A percentile compares a stretch with the other conserved stretches of the same genome.
These are phyloP conservation scores for Tetrahymena malaccensis DNA, from an alignment of 73 alveolate genomes.

Conservation along the genomic window DNA sequence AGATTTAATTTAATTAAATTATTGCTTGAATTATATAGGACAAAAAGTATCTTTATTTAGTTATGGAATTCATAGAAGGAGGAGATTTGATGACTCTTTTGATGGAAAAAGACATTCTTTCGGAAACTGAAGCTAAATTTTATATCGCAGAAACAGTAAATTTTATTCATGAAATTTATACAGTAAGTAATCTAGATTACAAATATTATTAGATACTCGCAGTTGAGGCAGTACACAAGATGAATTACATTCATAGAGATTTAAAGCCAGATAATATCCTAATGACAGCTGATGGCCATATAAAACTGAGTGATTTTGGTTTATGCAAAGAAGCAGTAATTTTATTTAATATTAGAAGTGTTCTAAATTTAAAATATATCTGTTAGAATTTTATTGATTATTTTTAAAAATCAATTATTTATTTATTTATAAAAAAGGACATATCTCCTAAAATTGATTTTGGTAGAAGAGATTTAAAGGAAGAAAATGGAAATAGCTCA, in stretches of 20 bases:
- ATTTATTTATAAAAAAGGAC: background rate
- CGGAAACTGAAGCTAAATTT: slow-evolving; percentile 27
- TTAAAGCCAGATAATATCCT: slow-evolving; percentile 32
- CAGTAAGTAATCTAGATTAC: too few relatives aligned
- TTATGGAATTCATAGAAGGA: slow-evolving; percentile 73
- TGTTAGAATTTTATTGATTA: too few relatives aligned
- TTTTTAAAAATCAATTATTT: too few relatives aligned
- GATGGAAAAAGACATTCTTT: slow-evolving; percentile 27
- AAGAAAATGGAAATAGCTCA: background rate
- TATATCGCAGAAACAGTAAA: slow-evolving; percentile 24
- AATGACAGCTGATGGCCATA: slow-evolving; percentile 19
- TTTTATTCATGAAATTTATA: too few relatives aligned
- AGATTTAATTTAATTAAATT: background rate
- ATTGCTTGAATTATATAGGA: slow-evolving; percentile 1
- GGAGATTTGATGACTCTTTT: slow-evolving; percentile 73
- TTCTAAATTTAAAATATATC: too few relatives aligned
- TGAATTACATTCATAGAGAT: slow-evolving; percentile 29
- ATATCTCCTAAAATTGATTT: slow-evolving; percentile 68
- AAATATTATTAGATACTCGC: background rate
- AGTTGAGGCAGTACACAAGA: slow-evolving; percentile 23
- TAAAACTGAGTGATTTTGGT: slow-evolving; percentile 31
- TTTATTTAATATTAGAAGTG: background rate
- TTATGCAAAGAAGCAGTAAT: slow-evolving; percentile 23
- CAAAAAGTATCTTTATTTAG: slow-evolving; percentile 57
- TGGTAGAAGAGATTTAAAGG: slow-evolving; percentile 63